Percentiles rank a stretch among this genome's conserved stretches.
phyloP scores from a whole-genome alignment of 345 rosid species.

The Acer campestre region DNA sequence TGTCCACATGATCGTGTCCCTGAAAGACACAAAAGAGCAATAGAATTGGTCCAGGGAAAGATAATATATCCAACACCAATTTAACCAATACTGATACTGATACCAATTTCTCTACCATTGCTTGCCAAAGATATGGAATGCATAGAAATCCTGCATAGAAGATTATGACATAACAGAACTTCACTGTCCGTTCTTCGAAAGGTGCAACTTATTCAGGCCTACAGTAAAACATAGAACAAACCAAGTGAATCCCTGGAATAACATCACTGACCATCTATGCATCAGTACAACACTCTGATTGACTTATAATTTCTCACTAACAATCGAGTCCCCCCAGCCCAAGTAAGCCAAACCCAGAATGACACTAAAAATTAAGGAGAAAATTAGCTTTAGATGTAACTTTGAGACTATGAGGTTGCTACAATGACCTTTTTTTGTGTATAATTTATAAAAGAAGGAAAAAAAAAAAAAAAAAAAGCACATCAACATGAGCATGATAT shows the following conservation, averaged over 20 bases:
- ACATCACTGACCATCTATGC: slow-evolving; percentile 30
- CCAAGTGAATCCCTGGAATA: slow-evolving; percentile 45
- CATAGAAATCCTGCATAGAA: slow-evolving; percentile 34
- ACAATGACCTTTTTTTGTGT: slow-evolving; percentile 10
- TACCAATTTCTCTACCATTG: slow-evolving; percentile 3
- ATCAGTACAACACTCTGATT: slow-evolving; percentile 27
- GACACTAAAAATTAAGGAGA: slow-evolving; percentile 31
- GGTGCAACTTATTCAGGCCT: slow-evolving; percentile 20
- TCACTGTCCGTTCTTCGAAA: slow-evolving; percentile 3
- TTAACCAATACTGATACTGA: background rate
- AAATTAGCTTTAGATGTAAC: slow-evolving; percentile 8
- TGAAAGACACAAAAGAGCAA: slow-evolving; percentile 26
- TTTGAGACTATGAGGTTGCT: slow-evolving; percentile 3
- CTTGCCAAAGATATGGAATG: slow-evolving; percentile 26
- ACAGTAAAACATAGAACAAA: slow-evolving; percentile 25
- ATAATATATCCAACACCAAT: slow-evolving; percentile 30
- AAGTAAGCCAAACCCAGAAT: slow-evolving; percentile 35
- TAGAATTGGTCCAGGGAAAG: slow-evolving; percentile 42
- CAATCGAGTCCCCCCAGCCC: slow-evolving; percentile 31
- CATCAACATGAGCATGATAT: slow-evolving; percentile 29
- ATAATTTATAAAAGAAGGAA: slow-evolving; percentile 17
- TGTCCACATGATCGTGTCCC: background rate
- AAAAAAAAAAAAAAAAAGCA: too few species aligned
- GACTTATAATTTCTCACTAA: slow-evolving; percentile 12
- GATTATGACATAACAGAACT: slow-evolving; percentile 25